phyloP scores from a whole-genome alignment of 176 grass and related monocot genomes.

The Aechmea fasciata region DNA sequence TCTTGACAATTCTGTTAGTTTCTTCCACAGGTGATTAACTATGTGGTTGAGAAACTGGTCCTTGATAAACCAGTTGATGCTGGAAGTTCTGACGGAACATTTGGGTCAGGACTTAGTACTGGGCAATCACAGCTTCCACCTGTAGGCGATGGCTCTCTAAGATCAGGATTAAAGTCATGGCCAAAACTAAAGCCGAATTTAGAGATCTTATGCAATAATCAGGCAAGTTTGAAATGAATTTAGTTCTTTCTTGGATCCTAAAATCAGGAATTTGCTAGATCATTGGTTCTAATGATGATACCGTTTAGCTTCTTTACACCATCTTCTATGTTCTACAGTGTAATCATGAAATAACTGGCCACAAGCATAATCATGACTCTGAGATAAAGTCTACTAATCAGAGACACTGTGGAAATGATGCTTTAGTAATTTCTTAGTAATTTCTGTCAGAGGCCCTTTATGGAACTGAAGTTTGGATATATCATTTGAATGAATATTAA shows the following conservation, averaged over 20 bases:
- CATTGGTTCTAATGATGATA: too few species aligned
- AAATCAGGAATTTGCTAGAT: too few species aligned
- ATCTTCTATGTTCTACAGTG: too few species aligned
- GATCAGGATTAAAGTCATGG: slow-evolving; percentile 57
- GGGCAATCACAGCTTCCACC: slow-evolving; percentile 37
- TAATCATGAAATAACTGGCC: too few species aligned
- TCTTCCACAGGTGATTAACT: slow-evolving; percentile 67
- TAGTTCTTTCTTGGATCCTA: too few species aligned
- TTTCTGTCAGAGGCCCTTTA: too few species aligned
- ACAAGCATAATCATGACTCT: neutral
- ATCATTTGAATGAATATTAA: too few species aligned
- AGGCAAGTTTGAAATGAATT: slow-evolving; percentile 32
- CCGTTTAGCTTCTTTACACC: too few species aligned
- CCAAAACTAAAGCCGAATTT: slow-evolving; percentile 60
- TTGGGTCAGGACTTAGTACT: slow-evolving; percentile 45
- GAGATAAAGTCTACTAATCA: too few species aligned
- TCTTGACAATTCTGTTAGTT: slow-evolving; percentile 5
- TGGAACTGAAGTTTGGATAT: too few species aligned
- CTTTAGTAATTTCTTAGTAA: too few species aligned
- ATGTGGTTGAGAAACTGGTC: slow-evolving; percentile 84
- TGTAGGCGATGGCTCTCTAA: slow-evolving; percentile 55
- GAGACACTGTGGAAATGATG: too few species aligned
- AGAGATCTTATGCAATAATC: slow-evolving; percentile 91
- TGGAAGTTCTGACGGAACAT: slow-evolving; percentile 52
- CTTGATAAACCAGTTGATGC: slow-evolving; percentile 73